phyloP scores from a whole-genome alignment of 306 rosid species.

The Vicia villosa region DNA sequence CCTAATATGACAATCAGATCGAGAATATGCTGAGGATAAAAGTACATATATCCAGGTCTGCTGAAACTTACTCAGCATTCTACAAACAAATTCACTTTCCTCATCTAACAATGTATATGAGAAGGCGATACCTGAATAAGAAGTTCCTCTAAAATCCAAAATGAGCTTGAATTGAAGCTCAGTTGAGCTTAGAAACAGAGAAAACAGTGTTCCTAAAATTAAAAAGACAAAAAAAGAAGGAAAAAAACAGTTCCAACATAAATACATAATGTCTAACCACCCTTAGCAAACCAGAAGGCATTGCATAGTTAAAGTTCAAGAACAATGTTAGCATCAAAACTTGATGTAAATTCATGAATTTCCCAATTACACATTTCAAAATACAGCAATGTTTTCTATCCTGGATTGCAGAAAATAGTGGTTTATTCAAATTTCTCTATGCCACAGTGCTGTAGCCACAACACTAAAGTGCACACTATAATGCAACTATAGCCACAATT shows the following conservation, averaged over 20 bases:
- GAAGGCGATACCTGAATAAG: background rate
- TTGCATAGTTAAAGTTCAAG: background rate
- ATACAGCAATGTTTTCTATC: background rate
- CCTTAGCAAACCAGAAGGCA: background rate
- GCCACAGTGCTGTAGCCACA: background rate
- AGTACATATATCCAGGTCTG: too few species aligned
- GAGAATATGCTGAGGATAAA: too few species aligned
- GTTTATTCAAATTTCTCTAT: background rate
- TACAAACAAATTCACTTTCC: too few species aligned
- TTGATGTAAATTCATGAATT: background rate
- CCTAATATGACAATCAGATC: too few species aligned
- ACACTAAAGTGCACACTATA: background rate
- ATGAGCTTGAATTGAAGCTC: background rate
- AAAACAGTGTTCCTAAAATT: background rate
- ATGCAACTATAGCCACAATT: background rate
- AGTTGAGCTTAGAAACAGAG: background rate
- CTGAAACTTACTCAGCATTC: too few species aligned
- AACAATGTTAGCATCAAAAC: constrained; percentile 4
- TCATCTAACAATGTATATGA: background rate
- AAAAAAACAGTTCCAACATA: background rate
- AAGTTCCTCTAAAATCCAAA: background rate
- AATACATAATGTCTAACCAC: background rate
- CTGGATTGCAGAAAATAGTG: background rate
- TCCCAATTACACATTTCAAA: background rate
- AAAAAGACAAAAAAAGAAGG: background rate